Conservation (phyloP, 2,329 filamentous ascomycete genomes). For the Arthrinium phaeospermum region DNA sequence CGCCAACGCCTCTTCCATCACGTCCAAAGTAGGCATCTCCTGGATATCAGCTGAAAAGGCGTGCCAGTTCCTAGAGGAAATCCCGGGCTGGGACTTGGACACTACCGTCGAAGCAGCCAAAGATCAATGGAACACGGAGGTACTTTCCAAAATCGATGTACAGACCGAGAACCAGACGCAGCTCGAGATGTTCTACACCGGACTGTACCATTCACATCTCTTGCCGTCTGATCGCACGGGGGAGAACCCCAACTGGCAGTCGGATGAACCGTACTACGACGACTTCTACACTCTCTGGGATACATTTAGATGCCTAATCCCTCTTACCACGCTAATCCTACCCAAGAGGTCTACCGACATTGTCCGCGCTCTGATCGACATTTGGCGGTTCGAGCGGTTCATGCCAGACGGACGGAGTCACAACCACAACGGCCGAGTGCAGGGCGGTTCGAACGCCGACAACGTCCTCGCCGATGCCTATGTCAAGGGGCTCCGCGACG, state of each 20-base stretch:
- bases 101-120: slow-evolving; percentile 46
- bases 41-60: slow-evolving; percentile 55
- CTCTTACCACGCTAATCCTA: slow-evolving; percentile 72
- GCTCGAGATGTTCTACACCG: slow-evolving; percentile 68
- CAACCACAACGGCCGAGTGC: slow-evolving; percentile 62
- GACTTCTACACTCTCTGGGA: slow-evolving; percentile 65
- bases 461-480: slow-evolving; percentile 71
- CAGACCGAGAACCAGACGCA: slow-evolving; percentile 50
- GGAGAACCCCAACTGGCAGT: slow-evolving; percentile 73
- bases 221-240: slow-evolving; percentile 76
- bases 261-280: slow-evolving; percentile 73
- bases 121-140: slow-evolving; percentile 51
- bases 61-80: slow-evolving; percentile 54
- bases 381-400: slow-evolving; percentile 72
- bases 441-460: slow-evolving; percentile 77
- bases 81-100: slow-evolving; percentile 49
- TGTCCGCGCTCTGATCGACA: slow-evolving; percentile 74
- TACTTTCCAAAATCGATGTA: slow-evolving; percentile 50
- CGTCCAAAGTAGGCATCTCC: slow-evolving; percentile 56
- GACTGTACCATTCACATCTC: slow-evolving; percentile 73
- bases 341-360: slow-evolving; percentile 68
- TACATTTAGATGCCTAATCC: slow-evolving; percentile 70
- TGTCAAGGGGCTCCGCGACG: slow-evolving; percentile 66
- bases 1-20: slow-evolving; percentile 42
- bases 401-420: slow-evolving; percentile 76